These are phyloP conservation scores for Pluteus cervinus DNA, from an alignment of 768 basidiomycete species.

Conservation along the genomic window DNA sequence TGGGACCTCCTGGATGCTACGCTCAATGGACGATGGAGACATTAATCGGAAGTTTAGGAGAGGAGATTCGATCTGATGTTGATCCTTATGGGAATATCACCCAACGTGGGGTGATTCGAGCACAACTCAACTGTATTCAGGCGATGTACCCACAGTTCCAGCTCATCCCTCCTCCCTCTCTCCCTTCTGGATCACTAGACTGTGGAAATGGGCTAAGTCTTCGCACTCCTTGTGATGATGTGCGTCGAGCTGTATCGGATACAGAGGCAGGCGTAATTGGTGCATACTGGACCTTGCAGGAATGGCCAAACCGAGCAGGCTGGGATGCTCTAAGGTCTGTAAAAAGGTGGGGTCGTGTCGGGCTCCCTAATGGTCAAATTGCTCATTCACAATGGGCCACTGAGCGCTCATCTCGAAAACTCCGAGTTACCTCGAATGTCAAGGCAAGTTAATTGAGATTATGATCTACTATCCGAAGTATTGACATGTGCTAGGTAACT, in stretches of 20 bases:
- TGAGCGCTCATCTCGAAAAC: slow-evolving; percentile 2
- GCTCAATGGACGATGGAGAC: slow-evolving; percentile 28
- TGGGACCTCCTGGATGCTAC: slow-evolving; percentile 14
- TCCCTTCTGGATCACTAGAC: not conserved
- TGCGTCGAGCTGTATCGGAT: not conserved
- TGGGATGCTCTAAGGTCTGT: slow-evolving; percentile 8
- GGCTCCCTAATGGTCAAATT: slow-evolving; percentile 23
- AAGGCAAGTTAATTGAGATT: slow-evolving; percentile 16
- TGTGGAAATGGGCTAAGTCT: slow-evolving; percentile 7
- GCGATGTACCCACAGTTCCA: slow-evolving; percentile 7
- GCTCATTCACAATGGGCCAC: slow-evolving; percentile 21
- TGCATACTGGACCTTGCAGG: too few species aligned
- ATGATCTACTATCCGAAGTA: not conserved
- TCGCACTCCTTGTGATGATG: slow-evolving; percentile 2
- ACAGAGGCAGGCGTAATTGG: not conserved
- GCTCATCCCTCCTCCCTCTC: not conserved
- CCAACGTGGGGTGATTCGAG: slow-evolving; percentile 10
- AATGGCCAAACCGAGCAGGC: slow-evolving; percentile 10
- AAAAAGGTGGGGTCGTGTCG: slow-evolving; percentile 18
- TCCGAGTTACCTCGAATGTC: slow-evolving; percentile 12
- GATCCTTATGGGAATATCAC: slow-evolving; percentile 20
- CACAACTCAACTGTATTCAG: slow-evolving; percentile 12
- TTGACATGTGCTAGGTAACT: not conserved
- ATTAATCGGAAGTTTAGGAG: slow-evolving; percentile 18
- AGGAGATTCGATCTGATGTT: slow-evolving; percentile 18